Base-by-base conservation (phyloP, 352 stramenopile species). In the Phytopythium cucurbitacearum region DNA sequence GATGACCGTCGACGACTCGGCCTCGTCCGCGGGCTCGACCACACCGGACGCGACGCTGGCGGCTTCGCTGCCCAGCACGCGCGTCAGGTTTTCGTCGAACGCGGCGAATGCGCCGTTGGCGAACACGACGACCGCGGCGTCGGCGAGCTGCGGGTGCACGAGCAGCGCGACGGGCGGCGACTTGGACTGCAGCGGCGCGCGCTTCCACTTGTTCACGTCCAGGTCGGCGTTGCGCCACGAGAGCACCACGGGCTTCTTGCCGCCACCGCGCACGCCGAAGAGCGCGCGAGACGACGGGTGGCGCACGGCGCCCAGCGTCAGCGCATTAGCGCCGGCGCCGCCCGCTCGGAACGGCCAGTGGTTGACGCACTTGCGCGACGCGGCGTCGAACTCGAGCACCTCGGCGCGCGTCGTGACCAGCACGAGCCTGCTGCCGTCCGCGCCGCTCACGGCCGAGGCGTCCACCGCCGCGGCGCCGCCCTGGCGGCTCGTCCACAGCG, bases 291-390 rank as follows among this genome's bases (percentile, higher is more conserved):
- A 87, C 5, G 61, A 50, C 41, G 80, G 76, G 50, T 87, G 74
- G 43, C 77, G 75, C 59, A 73, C 72, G 8, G 80, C 80, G 8
- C 65, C 56, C n/a, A 87, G 48, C 12, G 60, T 67, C 34, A 91
- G 52, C 40, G 76, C 76, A 34, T 76, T 49, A 16, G 37, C 16
- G 4, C 11, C 21, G 44, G 54, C 57, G 48, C 75, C 81, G 28
- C 71, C 76, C 34, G 71, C 50, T 11, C 76, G 73, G 61, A 91
- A 87, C 28, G 73, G 80, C 80, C 80, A 91, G 69, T 91, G 76
- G 66, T 87, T 83, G 41, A 86, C 52, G 48, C 76, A 91, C 61
- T 91, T 83, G 62, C 76, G 71, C 46, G 80, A 69, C 34, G 76
- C 59, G 43, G 65, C 63, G 59, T 71, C 80, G 59, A 83, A 76